Conservation (phyloP, 768 basidiomycete species). For the Exsudoporus frostii region DNA sequence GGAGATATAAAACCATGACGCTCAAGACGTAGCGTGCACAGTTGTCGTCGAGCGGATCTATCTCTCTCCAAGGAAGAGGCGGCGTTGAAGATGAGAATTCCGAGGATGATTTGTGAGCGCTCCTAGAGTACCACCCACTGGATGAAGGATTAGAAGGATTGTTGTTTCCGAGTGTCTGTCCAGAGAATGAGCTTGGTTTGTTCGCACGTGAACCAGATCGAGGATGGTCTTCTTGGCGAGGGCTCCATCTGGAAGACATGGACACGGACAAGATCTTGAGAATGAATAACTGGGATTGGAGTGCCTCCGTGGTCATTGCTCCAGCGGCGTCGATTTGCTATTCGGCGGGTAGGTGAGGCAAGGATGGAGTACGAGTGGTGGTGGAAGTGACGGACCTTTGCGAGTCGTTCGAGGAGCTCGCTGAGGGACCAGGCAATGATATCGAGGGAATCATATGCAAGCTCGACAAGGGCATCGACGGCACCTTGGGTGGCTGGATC, state of each 20-base stretch:
- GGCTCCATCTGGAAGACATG: constrained; percentile 73
- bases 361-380: background rate
- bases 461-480: constrained; percentile 74
- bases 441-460: constrained; percentile 73
- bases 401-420: constrained; percentile 73
- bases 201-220: constrained; percentile 44
- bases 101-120: constrained; percentile 39
- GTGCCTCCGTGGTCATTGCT: constrained; percentile 58
- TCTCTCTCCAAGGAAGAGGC: constrained; percentile 54
- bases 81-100: constrained; percentile 35
- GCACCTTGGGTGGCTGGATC: constrained; percentile 75
- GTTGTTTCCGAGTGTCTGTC: constrained; percentile 22
- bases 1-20: constrained; percentile 79
- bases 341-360: constrained; percentile 14
- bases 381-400: constrained; percentile 52
- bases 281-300: constrained; percentile 85
- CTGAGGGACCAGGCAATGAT: constrained; percentile 77
- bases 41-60: constrained; percentile 72
- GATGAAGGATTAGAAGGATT: constrained; percentile 39
- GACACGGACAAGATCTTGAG: constrained; percentile 77
- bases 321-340: constrained; percentile 56
- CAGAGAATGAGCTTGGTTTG: constrained; percentile 33
- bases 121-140: constrained; percentile 22
- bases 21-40: constrained; percentile 79
- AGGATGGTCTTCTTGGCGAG: constrained; percentile 38